Base-by-base conservation (phyloP, 2,329 filamentous ascomycete genomes). In the Colletotrichum agaves region DNA sequence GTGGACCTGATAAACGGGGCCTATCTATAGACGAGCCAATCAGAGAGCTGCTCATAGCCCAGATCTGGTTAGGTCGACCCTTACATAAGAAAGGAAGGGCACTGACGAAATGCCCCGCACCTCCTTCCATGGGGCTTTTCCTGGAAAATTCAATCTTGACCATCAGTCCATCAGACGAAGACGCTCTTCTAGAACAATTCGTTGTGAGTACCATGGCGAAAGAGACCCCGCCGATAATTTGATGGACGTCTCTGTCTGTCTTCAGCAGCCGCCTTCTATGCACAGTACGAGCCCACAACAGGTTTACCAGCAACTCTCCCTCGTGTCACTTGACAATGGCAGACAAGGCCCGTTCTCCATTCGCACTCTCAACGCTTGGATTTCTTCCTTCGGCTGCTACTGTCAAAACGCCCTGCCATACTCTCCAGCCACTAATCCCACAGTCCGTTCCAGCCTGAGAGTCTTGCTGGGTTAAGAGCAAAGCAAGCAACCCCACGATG, bases 11-110 rank as follows among this genome's bases (percentile, higher is more conserved):
- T 67, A 50, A 55, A 17, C 44, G 17, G 15, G 3, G 7, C 27
- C 8, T 7, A 44, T 21, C 41, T 31, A 0, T 0, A 2, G 1
- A 1, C 47, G 47, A 17, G 12, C 63, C 49, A 63, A 63, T 63
- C 27, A 27, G n/a, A 27, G 8, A 8, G 2, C 0, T 1, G 1
- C n/a, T 7, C 8, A 7, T 1, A 12, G 3, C 13, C 49, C 7
- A 2, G 15, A 43, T 31, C 2, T 13, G 63, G 63, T 15, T 56
- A 44, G 63, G 31, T 2, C 1, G 0, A 0, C 7, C 15, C 37
- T 64, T 64, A 66, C 47, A 27, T 66, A 47, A 66, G 58, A 56
- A n/a, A n/a, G n/a, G n/a, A n/a, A n/a, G n/a, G n/a, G n/a, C 43
- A 37, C 6, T 13, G 3, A 5, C 6, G 35, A 8, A 27, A 5